Evolutionary conservation across 495 filamentous ascomycete species (phyloP).

Genomic region (Letharia columbiana): DNA sequence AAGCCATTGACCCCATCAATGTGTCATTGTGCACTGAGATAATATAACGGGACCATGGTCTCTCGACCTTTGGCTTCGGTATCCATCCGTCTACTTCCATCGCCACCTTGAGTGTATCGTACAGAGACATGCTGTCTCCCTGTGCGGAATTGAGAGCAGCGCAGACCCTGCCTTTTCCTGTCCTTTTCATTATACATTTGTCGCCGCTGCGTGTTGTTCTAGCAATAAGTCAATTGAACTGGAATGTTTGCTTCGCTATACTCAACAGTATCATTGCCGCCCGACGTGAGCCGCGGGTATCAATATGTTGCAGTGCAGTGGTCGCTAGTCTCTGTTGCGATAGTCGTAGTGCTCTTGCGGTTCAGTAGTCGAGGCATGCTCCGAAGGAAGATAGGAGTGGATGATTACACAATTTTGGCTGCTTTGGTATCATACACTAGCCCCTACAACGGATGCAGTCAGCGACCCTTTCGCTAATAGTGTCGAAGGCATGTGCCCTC

Average conservation of each 20-base stretch:
- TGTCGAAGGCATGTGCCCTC: not conserved
- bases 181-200: not conserved
- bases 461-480: not conserved
- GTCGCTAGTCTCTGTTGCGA: not conserved
- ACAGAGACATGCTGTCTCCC: not conserved
- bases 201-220: not conserved
- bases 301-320: not conserved
- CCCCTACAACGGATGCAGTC: too few species aligned
- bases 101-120: not conserved
- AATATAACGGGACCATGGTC: not conserved
- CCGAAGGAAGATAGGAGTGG: not conserved
- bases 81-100: not conserved
- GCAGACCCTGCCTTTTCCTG: not conserved
- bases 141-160: too few species aligned
- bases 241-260: not conserved
- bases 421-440: not conserved
- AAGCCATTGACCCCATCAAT: not conserved
- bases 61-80: not conserved
- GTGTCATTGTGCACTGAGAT: not conserved
- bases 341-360: not conserved
- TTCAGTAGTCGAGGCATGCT: not conserved
- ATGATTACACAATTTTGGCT: not conserved
- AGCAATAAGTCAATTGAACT: not conserved
- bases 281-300: not conserved
- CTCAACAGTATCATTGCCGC: not conserved